Evolutionary conservation across 2,329 filamentous ascomycete species (phyloP).

Genomic region (Ascosphaera pollenicola): DNA sequence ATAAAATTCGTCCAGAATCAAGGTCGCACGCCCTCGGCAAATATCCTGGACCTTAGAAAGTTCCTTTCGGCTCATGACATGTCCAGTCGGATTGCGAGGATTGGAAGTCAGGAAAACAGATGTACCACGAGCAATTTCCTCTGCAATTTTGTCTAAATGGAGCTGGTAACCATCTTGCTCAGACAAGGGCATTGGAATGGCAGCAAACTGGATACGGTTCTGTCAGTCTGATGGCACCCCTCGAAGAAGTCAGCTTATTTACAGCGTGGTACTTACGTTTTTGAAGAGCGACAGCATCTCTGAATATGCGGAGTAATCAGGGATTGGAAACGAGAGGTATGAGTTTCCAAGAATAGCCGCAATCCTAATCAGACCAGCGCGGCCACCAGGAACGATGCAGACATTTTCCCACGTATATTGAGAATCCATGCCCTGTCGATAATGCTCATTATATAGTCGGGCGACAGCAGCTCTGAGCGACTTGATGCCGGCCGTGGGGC

Average conservation of each 20-base stretch:
- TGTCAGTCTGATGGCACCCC: no score
- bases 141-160: slow-evolving; percentile 75
- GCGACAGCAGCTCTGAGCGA: slow-evolving; percentile 74
- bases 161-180: slow-evolving; percentile 83
- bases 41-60: slow-evolving; percentile 81
- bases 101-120: slow-evolving; percentile 87
- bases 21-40: slow-evolving; percentile 69
- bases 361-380: slow-evolving; percentile 83
- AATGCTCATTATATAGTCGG: slow-evolving; percentile 78
- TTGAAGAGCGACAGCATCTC: slow-evolving; percentile 93
- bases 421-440: slow-evolving; percentile 66
- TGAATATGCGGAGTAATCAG: slow-evolving; percentile 92
- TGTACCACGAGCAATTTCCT: slow-evolving; percentile 70
- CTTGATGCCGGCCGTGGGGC: slow-evolving; percentile 85
- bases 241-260: neutral
- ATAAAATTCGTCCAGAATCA: slow-evolving; percentile 96
- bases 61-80: slow-evolving; percentile 66
- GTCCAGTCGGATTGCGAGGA: slow-evolving; percentile 81
- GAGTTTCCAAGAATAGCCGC: slow-evolving; percentile 83
- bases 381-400: slow-evolving; percentile 80
- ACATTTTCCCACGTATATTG: slow-evolving; percentile 97
- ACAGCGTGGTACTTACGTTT: slow-evolving; percentile 29
- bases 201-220: slow-evolving; percentile 40
- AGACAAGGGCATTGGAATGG: slow-evolving; percentile 65
- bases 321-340: slow-evolving; percentile 84